Conservation (phyloP, 441 rosid genomes). For the Bocquillonia castaneifolia region DNA sequence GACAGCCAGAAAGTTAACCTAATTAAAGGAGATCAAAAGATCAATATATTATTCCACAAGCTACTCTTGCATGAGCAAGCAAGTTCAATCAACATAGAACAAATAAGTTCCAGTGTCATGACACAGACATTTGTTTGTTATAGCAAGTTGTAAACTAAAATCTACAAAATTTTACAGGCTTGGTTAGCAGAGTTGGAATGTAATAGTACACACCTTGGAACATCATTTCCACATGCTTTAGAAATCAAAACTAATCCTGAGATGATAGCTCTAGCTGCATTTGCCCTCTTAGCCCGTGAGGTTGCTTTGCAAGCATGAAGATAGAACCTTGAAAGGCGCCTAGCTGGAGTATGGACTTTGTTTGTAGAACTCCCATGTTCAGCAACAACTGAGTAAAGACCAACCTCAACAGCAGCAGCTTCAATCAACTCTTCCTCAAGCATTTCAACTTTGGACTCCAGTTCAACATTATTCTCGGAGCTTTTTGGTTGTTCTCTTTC, state of each 20-base stretch:
- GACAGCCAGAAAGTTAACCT: constrained; percentile 95
- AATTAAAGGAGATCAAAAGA: constrained; percentile 20
- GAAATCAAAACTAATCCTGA: constrained; percentile 81
- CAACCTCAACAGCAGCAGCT: constrained; percentile 80
- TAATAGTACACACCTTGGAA: constrained; percentile 60
- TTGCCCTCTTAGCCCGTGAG: constrained; percentile 47
- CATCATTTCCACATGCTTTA: constrained; percentile 93
- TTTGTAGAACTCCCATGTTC: constrained; percentile 84
- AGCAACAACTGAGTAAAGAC: constrained; percentile 76
- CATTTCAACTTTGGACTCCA: constrained; percentile 44
- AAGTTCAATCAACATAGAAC: not conserved
- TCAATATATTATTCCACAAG: constrained; percentile 7
- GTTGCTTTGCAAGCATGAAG: constrained; percentile 59
- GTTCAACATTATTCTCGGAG: constrained; percentile 32
- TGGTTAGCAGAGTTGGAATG: not conserved
- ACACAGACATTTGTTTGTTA: not conserved
- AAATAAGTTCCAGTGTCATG: not conserved
- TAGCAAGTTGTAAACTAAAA: constrained; percentile 2
- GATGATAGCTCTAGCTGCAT: constrained; percentile 69
- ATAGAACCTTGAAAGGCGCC: constrained; percentile 86
- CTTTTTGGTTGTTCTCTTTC: constrained; percentile 28
- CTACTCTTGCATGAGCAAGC: not conserved
- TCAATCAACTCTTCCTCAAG: constrained; percentile 84
- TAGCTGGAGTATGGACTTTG: constrained; percentile 89
- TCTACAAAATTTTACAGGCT: constrained; percentile 1